A percentile compares a stretch with the other conserved stretches of the same genome.
Conservation (phyloP, 306 rosid genomes). For the Quercus ilex region DNA sequence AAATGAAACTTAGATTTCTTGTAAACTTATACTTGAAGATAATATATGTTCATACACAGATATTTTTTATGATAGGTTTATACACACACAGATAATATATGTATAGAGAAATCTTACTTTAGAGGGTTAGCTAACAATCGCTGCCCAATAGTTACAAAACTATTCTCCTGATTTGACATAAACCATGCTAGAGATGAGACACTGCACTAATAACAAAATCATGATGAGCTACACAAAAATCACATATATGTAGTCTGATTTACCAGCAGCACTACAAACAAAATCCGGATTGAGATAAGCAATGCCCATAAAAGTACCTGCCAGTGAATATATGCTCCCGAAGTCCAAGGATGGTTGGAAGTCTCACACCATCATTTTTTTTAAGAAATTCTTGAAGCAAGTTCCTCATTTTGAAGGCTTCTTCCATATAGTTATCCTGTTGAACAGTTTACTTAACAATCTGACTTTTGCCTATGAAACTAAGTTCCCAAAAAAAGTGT, state of each 20-base stretch:
- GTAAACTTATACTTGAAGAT: background rate
- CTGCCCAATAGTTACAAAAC: conserved; percentile 97
- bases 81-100: too few relatives aligned
- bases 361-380: conserved; percentile 58
- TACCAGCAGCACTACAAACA: conserved; percentile 12
- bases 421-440: conserved; percentile 97
- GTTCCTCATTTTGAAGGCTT: conserved; percentile 99
- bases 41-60: too few relatives aligned
- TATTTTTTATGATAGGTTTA: too few relatives aligned
- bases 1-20: background rate
- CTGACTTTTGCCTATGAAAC: background rate
- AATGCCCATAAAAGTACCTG: conserved; percentile 49
- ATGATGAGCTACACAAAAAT: conserved; percentile 8
- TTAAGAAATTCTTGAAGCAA: conserved; percentile 79
- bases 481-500: background rate
- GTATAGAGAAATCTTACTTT: conserved; percentile 41
- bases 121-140: conserved; percentile 87
- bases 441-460: conserved; percentile 23
- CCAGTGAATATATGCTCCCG: conserved; percentile 98
- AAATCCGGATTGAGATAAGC: conserved; percentile 22
- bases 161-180: conserved; percentile 92
- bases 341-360: conserved; percentile 92
- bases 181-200: conserved; percentile 99
- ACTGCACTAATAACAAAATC: conserved; percentile 47
- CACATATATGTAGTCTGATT: conserved; percentile 1